Evolutionary conservation across 305 asterid genomes (phyloP), one percentile per base, ranked within the genome.

Genomic region (Ajuga reptans): DNA sequence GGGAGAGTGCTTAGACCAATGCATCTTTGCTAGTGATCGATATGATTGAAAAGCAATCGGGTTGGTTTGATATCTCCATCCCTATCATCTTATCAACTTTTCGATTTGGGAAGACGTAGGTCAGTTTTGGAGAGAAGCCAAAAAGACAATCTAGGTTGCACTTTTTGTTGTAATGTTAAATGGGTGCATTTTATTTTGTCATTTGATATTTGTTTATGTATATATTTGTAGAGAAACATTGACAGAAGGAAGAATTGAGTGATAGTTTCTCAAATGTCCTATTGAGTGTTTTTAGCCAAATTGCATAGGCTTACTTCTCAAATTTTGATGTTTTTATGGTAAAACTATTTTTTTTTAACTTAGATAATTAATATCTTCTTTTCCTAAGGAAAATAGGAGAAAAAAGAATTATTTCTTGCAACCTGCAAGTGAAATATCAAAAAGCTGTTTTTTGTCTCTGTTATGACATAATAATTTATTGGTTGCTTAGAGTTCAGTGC

Each of bases 1-100:
- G 73, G 50, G 97, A 91, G 80, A 75, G 72, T 3, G 83, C 64
- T 60, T 87, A 66, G 75, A 41, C 10, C 45, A 49, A 50, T 49
- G 33, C 49, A 64, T 21, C 54, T 9, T 62, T 27, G 16, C 29
- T 15, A 36, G 54, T 18, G 47, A 51, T 11, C 56, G 41, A 24
- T 5, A 12, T 3, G 3, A 33, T 8, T 12, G 18, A 31, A 31
- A 31, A 21, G 49, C 54, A 31, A n/a, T 11, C 18, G 47, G 24
- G 27, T 36, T 14, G 41, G 18, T 31, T 31, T 5, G 6, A 31
- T 3, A 3, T 31, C 36, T 31, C 6, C 5, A 31, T 31, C 4
- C 6, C 6, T 1, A 31, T 5, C 33, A 12, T 10, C n/a, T 51
- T 21, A 17, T 2, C 2, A 2, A 21, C 27, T 21, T 21, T 27